Evolutionary conservation across 2,329 filamentous ascomycete genomes (phyloP), one percentile per base, ranked within the genome.

Genomic region (Clonostachys sp.): DNA sequence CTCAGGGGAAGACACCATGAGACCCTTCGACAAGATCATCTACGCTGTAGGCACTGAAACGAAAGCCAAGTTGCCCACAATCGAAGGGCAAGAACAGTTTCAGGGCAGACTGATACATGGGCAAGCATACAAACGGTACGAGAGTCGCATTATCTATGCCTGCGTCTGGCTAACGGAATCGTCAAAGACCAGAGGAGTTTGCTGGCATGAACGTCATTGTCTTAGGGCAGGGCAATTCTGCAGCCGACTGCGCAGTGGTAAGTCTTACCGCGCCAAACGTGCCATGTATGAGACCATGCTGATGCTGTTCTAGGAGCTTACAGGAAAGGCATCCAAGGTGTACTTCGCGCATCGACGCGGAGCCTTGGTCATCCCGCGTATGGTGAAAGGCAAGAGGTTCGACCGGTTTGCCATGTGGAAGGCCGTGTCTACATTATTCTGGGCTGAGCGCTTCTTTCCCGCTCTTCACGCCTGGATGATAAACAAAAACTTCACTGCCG

Each of bases 211-310:
- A 49, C 9, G 55, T 60, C 3, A 35, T 61, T 5, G 51, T 61
- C 6, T 45, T 61, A 5, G 59, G 59, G 6, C 53, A 59, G 40
- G 60, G 59, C 4, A 61, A 60, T 40, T 58, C 60, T 2, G 55
- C 57, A 5, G 50, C 47, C 24, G 60, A 61, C 34, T 54, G 51
- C 12, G 56, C 53, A 2, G 51, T 55, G 5, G 57, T 57, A 48
- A 9, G 54, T 10, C 24, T 30, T 9, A 10, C 24, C 9, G 10
- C 24, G 24, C 24, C 24, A 30, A 30, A 30, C 9, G 24, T 30
- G 24, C 9, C 9, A 10, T 30, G 24, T 30, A 30, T 3, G 24
- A 30, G 24, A 12, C 5, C 6, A 5, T 42, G 16, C 35, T 41
- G 49, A 12, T 54, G 42, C 2, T 24, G 17, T 20, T 34, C 5